A percentile compares a stretch with the other conserved stretches of the same genome.
phyloP scores from a whole-genome alignment of 495 filamentous ascomycete genomes.

The Cetradonia linearis region DNA sequence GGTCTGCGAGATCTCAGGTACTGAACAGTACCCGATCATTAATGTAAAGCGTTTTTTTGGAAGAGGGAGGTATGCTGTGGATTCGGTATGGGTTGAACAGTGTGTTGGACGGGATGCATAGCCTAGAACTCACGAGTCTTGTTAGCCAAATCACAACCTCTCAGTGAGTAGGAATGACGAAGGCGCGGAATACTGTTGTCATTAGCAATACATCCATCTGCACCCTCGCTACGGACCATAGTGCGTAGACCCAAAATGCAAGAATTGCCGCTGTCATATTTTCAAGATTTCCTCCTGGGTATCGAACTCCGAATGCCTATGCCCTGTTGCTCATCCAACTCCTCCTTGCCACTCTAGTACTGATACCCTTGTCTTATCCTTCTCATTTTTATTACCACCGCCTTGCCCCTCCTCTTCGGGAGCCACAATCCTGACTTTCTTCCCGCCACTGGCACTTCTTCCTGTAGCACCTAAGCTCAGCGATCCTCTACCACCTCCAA shows the following conservation, averaged over 20 bases:
- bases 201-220: neutral
- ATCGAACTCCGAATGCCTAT: conserved; percentile 10
- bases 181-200: neutral
- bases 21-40: neutral
- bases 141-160: neutral
- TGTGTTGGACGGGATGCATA: neutral
- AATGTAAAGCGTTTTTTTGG: neutral
- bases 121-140: neutral
- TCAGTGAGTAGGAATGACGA: too few species aligned
- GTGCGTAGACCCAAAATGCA: neutral
- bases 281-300: neutral
- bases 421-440: conserved; percentile 23
- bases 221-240: neutral
- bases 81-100: neutral
- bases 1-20: neutral
- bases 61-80: neutral
- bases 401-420: conserved; percentile 14
- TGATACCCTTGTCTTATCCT: conserved; percentile 14
- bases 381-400: neutral
- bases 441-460: conserved; percentile 22
- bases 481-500: neutral
- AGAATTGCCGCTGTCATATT: neutral
- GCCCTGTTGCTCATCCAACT: neutral
- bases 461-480: conserved; percentile 12
- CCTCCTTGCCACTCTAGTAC: conserved; percentile 1